These are phyloP conservation scores for Trametes elegans DNA, from an alignment of 768 basidiomycete genomes.

Conservation along the genomic window DNA sequence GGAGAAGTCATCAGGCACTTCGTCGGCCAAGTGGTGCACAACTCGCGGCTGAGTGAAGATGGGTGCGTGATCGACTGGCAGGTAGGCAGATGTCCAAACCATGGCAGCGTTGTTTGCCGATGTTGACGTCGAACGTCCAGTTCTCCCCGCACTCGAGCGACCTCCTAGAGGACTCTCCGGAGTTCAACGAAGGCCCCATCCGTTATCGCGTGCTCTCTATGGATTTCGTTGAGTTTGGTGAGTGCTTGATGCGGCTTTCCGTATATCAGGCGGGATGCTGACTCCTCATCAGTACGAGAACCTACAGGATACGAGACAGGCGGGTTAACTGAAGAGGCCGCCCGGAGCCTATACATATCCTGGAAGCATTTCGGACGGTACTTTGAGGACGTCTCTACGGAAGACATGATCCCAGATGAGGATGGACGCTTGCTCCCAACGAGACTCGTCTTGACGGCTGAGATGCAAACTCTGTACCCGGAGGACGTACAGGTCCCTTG, in stretches of 20 bases:
- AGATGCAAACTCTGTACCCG: conserved; percentile 2
- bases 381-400: conserved; percentile 4
- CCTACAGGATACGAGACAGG: not conserved
- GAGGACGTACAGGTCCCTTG: not conserved
- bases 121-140: not conserved
- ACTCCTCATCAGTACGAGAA: not conserved
- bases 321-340: not conserved
- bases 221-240: not conserved
- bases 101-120: not conserved
- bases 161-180: not conserved
- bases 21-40: not conserved
- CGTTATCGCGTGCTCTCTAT: not conserved
- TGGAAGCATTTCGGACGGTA: conserved; percentile 6
- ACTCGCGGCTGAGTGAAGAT: not conserved
- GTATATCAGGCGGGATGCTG: not conserved
- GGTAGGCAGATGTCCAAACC: not conserved
- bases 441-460: conserved; percentile 2
- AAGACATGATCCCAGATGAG: not conserved
- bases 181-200: not conserved
- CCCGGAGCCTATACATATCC: not conserved
- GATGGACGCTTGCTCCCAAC: not conserved
- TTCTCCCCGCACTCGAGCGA: not conserved
- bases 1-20: not conserved
- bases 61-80: not conserved
- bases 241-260: not conserved